Base-by-base conservation (phyloP, 345 rosid genomes). In the Citrus inodora region DNA sequence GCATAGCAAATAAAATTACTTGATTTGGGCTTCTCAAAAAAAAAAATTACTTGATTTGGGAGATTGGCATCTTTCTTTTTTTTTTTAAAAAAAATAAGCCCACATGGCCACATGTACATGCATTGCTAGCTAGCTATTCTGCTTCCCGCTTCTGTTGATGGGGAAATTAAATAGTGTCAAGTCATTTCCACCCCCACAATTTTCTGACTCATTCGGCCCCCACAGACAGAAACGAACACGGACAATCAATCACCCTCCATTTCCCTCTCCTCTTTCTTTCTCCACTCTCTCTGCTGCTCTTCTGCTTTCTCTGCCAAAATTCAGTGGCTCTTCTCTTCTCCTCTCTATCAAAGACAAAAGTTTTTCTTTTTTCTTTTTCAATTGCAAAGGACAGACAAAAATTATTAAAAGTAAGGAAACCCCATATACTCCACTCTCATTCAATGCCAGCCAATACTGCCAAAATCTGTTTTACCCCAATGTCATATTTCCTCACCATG, bases 141-240 rank as follows among this genome's bases (percentile, higher is more conserved):
- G 51, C 16, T 42, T 53, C 42, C 19, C 21, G 38, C n/a, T n/a
- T 9, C 25, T 46, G 30, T 5, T 3, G 30, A 6, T 70, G 32
- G 51, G 51, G 51, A 46, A 46, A 46, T 46, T 27, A 22, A 9
- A 3, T n/a, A 22, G 40, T 63, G 66, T 76, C 65, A 48, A 33
- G 73, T 76, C 78, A 33, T 32, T 38, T 76, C 53, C 73, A 76
- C 14, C 63, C 27, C 46, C 38, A 60, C 60, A 74, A 51, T 32
- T 35, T 32, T 56, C 76, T 59, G 76, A 73, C 66, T 73, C 76
- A 4, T 21, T 10, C 66, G 37, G 76, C 33, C 33, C 75, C 76
- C 60, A 33, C 38, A 17, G 11, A 6, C 24, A 6, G 46, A 51
- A 37, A 25, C 68, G 25, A 35, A 30, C 53, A 38, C 16, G 62